These are phyloP conservation scores for Phialophora verrucosa DNA, from an alignment of 2,329 filamentous ascomycete species.

Conservation along the genomic window DNA sequence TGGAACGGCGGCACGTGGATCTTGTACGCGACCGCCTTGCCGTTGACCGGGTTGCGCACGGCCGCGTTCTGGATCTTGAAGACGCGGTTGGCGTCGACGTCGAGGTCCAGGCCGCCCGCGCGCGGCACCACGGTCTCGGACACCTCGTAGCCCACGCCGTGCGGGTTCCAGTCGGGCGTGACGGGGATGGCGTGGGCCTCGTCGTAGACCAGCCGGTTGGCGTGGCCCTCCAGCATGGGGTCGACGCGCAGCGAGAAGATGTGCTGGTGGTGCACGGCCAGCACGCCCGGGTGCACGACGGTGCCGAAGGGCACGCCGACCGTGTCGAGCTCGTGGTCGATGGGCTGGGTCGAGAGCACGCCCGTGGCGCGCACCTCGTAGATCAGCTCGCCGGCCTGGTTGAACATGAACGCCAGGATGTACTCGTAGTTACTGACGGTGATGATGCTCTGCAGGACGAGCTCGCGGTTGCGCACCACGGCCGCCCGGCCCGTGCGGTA, in stretches of 20 bases:
- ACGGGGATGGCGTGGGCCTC: conserved; percentile 67
- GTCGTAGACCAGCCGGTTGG: conserved; percentile 62
- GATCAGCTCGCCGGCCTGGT: conserved; percentile 69
- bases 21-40: conserved; percentile 62
- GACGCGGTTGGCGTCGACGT: conserved; percentile 55
- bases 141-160: conserved; percentile 58
- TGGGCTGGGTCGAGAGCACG: conserved; percentile 70
- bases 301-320: conserved; percentile 70
- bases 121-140: conserved; percentile 55
- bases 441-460: conserved; percentile 73
- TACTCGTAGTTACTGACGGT: conserved; percentile 77
- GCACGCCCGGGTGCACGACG: conserved; percentile 70
- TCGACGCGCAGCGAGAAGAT: conserved; percentile 73
- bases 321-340: conserved; percentile 62
- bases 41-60: conserved; percentile 60
- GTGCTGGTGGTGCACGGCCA: conserved; percentile 75
- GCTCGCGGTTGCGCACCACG: conserved; percentile 66
- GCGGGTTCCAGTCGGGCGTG: conserved; percentile 57
- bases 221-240: conserved; percentile 60
- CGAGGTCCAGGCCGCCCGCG: conserved; percentile 56
- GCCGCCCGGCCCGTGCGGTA: conserved; percentile 69
- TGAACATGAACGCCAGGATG: conserved; percentile 73
- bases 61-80: conserved; percentile 65
- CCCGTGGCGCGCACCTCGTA: conserved; percentile 73
- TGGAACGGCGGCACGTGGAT: conserved; percentile 63